Base-by-base conservation (phyloP, 1,139 yeast genomes). In the Debaryomycetaceae sp. region DNA sequence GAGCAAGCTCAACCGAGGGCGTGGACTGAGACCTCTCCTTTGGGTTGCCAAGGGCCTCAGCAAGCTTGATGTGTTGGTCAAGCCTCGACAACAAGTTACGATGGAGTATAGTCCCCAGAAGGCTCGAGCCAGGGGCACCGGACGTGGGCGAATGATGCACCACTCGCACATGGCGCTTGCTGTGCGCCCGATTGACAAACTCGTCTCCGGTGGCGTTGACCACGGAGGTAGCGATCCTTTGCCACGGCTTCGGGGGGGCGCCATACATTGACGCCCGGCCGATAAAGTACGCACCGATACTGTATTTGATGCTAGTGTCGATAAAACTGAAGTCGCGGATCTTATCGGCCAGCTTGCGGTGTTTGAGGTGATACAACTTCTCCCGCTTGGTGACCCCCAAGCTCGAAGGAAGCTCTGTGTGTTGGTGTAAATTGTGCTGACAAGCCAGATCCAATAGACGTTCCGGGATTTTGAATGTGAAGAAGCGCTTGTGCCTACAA, bases 401-500 rank as follows among this genome's bases (percentile, higher is more conserved):
- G 22, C 61, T 57, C 2, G 72, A 60, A 2, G 68, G 68, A 8
- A 65, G 37, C 30, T 58, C 58, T 4, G 59, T 54, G 40, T 66
- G 72, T 12, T 46, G 45, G 13, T 51, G 48, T 27, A 65, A 48
- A 35, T 46, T 53, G 44, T 65, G 69, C 17, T 55, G 61, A 41
- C 73, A 66, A 4, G 59, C 46, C 38, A 63, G 65, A 36, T 66
- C 73, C 18, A 66, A 43, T 23, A 65, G 48, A 35, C 59, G 59
- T 16, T 64, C 66, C 4, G 73, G 73, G 7, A 66, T 42, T 29
- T 56, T 48, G 39, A 66, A 66, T 2, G 71, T 58, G 42, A 66
- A 66, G 40, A 46, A 65, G 23, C 73, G 49, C 40, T 66, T 66
- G 41, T 66, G 65, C 2, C 62, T 62, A 13, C 53, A 48, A 16